Base-by-base conservation (phyloP, 331 rosid species). In the Cydonia oblonga region DNA sequence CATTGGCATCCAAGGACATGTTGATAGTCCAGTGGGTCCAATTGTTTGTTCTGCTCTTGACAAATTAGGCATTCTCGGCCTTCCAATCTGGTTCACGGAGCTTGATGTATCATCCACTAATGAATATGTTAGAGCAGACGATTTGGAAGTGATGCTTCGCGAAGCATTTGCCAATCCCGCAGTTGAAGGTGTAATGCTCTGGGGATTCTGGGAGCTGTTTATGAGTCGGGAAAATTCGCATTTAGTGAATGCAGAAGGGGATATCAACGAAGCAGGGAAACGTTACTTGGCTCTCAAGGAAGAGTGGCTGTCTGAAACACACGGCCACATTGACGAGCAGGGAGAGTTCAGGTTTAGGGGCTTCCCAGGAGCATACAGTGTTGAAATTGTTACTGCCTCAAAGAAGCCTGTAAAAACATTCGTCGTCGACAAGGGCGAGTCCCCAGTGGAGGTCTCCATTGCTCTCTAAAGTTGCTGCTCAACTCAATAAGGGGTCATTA, bases 141-240 rank as follows among this genome's bases (percentile, higher is more conserved):
- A 95, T 70, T 78, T 95, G 78, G 97, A 95, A 72, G 96, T 89
- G 75, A 95, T 89, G 88, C 68, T 89, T 44, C 62, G 99, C 23
- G 96, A 95, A 78, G 86, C 83, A 3, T 84, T 78, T 69, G 96
- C 96, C 14, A 96, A 95, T 75, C 90, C 96, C 14, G 76, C 93
- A 0, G 81, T 95, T 9, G 96, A 88, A 4, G 97, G 97, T 35
- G 70, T 95, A 29, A 87, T 89, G 89, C 70, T 95, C 4, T 89
- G 97, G 97, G 99, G 97, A 66, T 95, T 89, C 54, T 89, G 99
- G 99, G 96, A 95, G 78, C 64, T 95, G 73, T 90, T 91, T 56
- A 90, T 88, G 97, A 84, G 96, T 67, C 56, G 99, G 63, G 81
- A 85, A 11, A 82, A 88, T 66, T 78, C 96, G 0, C 96, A 91